These are phyloP conservation scores for Stagonosporopsis chrysanthemi DNA, from an alignment of 2,329 filamentous ascomycete genomes.

Conservation along the genomic window DNA sequence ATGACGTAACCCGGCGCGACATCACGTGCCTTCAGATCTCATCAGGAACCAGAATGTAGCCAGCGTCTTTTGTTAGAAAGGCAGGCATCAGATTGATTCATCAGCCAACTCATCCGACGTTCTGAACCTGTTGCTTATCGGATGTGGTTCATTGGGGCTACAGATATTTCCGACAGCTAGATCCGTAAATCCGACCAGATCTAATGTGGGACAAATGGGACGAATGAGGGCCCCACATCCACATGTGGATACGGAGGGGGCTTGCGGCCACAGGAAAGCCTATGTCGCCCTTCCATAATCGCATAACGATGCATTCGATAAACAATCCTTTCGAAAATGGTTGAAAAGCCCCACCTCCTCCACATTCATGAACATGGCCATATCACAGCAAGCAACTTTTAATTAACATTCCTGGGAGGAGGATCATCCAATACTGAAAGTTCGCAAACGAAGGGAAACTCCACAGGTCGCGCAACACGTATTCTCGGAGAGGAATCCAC, in stretches of 20 bases:
- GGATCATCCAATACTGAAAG: neutral
- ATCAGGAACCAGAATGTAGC: no score
- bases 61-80: no score
- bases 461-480: neutral
- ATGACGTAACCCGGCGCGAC: neutral
- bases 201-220: neutral
- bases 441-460: neutral
- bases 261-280: neutral
- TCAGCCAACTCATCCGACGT: no score
- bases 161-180: neutral
- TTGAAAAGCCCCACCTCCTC: constrained; percentile 14
- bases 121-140: neutral
- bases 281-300: constrained; percentile 3
- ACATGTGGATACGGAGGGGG: neutral
- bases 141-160: neutral
- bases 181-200: constrained; percentile 15
- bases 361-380: constrained; percentile 12
- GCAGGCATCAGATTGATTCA: no score
- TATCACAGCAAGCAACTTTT: neutral
- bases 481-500: neutral
- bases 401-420: neutral
- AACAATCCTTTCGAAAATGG: neutral
- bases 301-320: constrained; percentile 9
- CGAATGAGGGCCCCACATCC: constrained; percentile 10
- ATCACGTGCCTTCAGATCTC: neutral